Conservation (phyloP, 2,329 filamentous ascomycete species). For the Neopestalotiopsis sp. region DNA sequence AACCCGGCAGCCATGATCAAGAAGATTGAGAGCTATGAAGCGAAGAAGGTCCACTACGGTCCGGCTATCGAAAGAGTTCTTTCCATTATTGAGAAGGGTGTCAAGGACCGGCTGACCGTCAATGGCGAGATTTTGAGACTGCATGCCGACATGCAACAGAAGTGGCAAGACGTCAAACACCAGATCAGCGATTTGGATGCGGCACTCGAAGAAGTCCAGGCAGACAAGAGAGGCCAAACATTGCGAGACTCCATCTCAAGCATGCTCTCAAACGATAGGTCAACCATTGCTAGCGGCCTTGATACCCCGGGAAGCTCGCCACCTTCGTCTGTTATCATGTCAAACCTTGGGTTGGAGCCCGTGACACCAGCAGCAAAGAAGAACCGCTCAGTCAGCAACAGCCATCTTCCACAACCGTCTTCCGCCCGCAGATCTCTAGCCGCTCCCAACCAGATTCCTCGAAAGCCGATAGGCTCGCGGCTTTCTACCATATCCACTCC, state of each 20-base stretch:
- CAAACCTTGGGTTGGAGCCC: conserved; percentile 56
- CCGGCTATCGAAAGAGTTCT: conserved; percentile 91
- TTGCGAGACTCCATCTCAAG: conserved; percentile 92
- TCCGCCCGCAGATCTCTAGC: conserved; percentile 48
- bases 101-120: conserved; percentile 92
- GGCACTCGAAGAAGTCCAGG: conserved; percentile 74
- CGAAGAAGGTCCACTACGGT: conserved; percentile 92
- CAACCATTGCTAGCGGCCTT: conserved; percentile 69
- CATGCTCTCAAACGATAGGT: conserved; percentile 83
- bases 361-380: conserved; percentile 51
- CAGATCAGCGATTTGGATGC: conserved; percentile 80
- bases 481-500: conserved; percentile 49
- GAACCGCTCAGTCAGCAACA: conserved; percentile 54
- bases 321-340: conserved; percentile 67
- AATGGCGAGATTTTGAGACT: conserved; percentile 93
- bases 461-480: conserved; percentile 49
- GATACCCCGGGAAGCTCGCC: conserved; percentile 75
- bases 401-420: conserved; percentile 49
- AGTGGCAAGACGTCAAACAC: conserved; percentile 77
- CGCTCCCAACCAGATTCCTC: conserved; percentile 44
- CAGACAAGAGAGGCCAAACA: conserved; percentile 70
- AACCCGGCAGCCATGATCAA: conserved; percentile 75
- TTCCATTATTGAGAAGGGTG: conserved; percentile 92
- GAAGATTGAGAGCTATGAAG: conserved; percentile 91
- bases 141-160: conserved; percentile 83